These are phyloP conservation scores for Stemphylium beticola DNA, from an alignment of 2,329 filamentous ascomycete species.

Conservation along the genomic window DNA sequence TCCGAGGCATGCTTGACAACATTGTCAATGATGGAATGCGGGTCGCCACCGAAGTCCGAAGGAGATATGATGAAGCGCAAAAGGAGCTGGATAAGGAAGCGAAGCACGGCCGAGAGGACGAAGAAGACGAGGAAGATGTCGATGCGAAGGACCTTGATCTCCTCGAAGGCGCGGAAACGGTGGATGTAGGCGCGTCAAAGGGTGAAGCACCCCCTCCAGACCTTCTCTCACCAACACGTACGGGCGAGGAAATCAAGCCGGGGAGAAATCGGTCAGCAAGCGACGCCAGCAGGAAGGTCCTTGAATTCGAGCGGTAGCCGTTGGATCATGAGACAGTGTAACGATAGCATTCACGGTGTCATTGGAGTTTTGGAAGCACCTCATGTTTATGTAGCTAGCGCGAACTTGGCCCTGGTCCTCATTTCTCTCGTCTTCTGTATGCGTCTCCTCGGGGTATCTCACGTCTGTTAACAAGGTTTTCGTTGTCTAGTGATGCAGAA, in stretches of 20 bases:
- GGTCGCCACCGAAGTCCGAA: slow-evolving; percentile 87
- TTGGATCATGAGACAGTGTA: neutral
- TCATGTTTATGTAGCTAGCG: neutral
- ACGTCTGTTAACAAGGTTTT: no score
- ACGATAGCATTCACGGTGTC: slow-evolving; percentile 1
- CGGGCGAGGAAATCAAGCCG: slow-evolving; percentile 35
- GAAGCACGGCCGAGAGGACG: slow-evolving; percentile 59
- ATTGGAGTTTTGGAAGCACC: slow-evolving; percentile 5
- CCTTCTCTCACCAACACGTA: slow-evolving; percentile 25
- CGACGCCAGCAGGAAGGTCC: slow-evolving; percentile 44
- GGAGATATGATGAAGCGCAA: slow-evolving; percentile 95
- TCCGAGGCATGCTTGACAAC: slow-evolving; percentile 92
- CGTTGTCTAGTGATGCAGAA: no score
- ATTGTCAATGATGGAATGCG: slow-evolving; percentile 98
- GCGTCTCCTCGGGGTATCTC: neutral
- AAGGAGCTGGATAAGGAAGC: slow-evolving; percentile 84
- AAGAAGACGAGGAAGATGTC: slow-evolving; percentile 70
- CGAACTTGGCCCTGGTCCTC: neutral
- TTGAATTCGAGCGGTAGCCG: slow-evolving; percentile 48
- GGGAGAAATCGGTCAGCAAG: slow-evolving; percentile 39
- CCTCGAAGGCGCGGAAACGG: slow-evolving; percentile 58
- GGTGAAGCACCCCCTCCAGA: slow-evolving; percentile 22
- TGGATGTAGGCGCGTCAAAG: slow-evolving; percentile 47
- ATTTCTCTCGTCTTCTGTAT: no score
- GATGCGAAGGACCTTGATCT: slow-evolving; percentile 52